Evolutionary conservation across 768 basidiomycete genomes (phyloP), one percentile per base, ranked within the genome.

Genomic region (Russula abietina): DNA sequence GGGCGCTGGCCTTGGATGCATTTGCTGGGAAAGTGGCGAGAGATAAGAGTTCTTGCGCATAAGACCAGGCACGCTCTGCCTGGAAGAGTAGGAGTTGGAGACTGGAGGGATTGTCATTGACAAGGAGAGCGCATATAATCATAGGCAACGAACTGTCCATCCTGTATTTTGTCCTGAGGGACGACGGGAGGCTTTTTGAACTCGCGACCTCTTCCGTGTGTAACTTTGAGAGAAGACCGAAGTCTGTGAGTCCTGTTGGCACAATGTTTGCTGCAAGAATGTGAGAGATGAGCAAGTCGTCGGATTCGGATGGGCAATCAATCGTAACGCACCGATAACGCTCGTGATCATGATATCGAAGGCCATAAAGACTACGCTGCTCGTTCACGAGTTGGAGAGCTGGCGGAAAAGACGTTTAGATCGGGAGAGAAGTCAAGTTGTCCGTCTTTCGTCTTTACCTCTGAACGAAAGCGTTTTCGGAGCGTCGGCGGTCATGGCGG

Each of bases 21-120:
- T 69, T 69, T n/a, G 59, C 41, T 1, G 69, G 69, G 83, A 83
- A 22, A 77, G 76, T 56, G 82, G 80, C 56, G 52, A 80, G 75
- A 2, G 79, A 71, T 24, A 77, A 72, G 49, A 95, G 83, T 57
- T 91, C 90, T 72, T 95, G 91, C 5, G 93, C 86, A 73, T 93
- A 85, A 1, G 91, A 86, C 86, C 93, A 93, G 33, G 93, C 91
- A 49, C 96, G 85, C 72, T 98, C 96, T 10, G 93, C 84, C 72
- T 97, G 93, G 69, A 94, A 87, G 10, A 98, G 80, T 51, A 94
- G 76, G 12, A 97, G 80, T 68, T 95, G 88, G 6, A 95, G 80
- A 69, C 91, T 93, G 59, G 30, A 57, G 8, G 39, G 52, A 50
- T 53, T 39, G 55, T 60, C 65, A 59, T 45, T 65, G 57, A 43